Base-by-base conservation (phyloP, 768 basidiomycete genomes). In the Lentinus tigrinus region DNA sequence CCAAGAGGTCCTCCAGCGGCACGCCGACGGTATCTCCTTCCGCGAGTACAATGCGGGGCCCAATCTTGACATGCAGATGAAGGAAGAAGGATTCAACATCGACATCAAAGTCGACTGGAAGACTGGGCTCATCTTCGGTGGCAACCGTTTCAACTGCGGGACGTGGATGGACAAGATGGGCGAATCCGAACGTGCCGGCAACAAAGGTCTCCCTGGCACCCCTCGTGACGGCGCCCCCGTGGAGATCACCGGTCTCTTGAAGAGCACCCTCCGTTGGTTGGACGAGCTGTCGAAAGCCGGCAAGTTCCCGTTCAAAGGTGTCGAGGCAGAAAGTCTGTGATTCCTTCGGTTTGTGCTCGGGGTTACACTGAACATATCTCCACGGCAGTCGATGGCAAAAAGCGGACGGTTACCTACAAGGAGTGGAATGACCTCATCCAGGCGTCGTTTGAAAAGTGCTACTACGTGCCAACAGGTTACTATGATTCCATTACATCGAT, bases 161-260 rank as follows among this genome's bases (percentile, higher is more conserved):
- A 95, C 94, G 1, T 96, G 94, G 94, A 94, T 94, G 94, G 94
- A 96, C 77, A 96, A 96, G 81, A 95, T 95, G 93, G 97, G 97
- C 43, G 94, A 96, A 69, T 94, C 91, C 2, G 78, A 77, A 58
- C 91, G 85, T 65, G 96, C 97, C 4, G 93, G 94, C 1, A 98
- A 89, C 52, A 97, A 95, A 73, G 97, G 97, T 27, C 73, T 89
- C 28, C 97, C 97, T n/a, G 97, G 93, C 10, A 96, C 95, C 0
- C 95, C 97, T 1, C 80, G 97, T 63, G 95, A 98, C 68, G 97
- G 97, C 9, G 91, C 96, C 0, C 95, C 97, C 0, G 79, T 99
- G 38, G 97, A 99, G 74, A 98, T 98, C 62, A 94, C 88, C 2
- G 97, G 97, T 7, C 73, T 99, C 53, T 71, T 95, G 63, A 95